Conservation (phyloP, 306 rosid species). For the Canavalia gladiata region DNA sequence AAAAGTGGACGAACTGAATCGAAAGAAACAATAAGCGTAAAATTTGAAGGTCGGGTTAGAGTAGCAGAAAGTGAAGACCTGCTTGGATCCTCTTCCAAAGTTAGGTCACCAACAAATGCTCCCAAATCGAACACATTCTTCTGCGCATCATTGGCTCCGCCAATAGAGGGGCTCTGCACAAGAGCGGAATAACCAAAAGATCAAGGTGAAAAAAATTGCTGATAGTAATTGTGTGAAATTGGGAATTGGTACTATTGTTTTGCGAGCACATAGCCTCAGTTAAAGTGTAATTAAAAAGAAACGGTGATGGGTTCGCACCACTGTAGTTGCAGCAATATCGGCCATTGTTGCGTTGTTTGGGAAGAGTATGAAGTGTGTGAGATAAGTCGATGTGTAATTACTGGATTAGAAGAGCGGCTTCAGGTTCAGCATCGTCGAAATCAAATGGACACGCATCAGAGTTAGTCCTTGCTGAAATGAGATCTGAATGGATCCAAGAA, state of each 20-base stretch:
- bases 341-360: constrained; percentile 46
- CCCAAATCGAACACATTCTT: constrained; percentile 74
- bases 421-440: constrained; percentile 19
- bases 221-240: neutral
- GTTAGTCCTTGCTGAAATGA: constrained; percentile 16
- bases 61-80: constrained; percentile 52
- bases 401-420: constrained; percentile 7
- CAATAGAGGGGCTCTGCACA: constrained; percentile 59
- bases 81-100: constrained; percentile 79
- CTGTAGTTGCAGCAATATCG: constrained; percentile 47
- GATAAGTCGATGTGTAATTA: neutral
- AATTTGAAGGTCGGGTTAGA: neutral
- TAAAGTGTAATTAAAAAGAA: neutral
- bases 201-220: neutral
- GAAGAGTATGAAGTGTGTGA: neutral
- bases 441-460: constrained; percentile 8
- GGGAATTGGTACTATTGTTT: neutral
- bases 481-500: constrained; percentile 25
- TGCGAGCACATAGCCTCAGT: neutral
- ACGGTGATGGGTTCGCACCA: constrained; percentile 35
- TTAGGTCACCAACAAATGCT: constrained; percentile 85
- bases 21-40: neutral
- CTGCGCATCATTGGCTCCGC: constrained; percentile 53
- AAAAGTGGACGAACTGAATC: constrained; percentile 3
- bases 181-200: neutral